Conservation (phyloP, 208 protist species). For the Acanthamoeba triangularis region DNA sequence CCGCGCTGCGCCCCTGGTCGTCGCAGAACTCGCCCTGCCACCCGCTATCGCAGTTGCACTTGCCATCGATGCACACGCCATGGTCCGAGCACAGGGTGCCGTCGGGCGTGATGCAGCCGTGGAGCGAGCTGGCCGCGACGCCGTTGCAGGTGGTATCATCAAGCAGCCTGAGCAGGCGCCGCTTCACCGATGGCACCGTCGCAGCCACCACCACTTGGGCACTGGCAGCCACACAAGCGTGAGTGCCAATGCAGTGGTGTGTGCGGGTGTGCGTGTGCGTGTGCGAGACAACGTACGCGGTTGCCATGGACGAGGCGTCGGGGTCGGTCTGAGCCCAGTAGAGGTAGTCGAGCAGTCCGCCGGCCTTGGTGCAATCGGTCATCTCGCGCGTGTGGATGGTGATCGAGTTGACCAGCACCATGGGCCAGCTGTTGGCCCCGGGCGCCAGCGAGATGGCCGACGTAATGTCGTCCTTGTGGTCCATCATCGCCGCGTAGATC, state of each 20-base stretch:
- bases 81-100: slow-evolving; percentile 23
- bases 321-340: not conserved
- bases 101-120: not conserved
- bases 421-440: not conserved
- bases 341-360: slow-evolving; percentile 27
- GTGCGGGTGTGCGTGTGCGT: too few species aligned
- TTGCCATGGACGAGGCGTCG: not conserved
- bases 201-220: not conserved
- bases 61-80: not conserved
- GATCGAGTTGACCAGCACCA: not conserved
- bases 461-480: not conserved
- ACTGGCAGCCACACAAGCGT: not conserved
- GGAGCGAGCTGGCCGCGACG: not conserved
- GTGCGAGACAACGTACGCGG: not conserved
- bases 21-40: slow-evolving; percentile 7
- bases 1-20: not conserved
- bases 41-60: not conserved
- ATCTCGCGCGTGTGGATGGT: slow-evolving; percentile 11
- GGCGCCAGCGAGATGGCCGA: not conserved
- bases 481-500: not conserved
- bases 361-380: slow-evolving; percentile 33
- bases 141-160: not conserved
- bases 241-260: not conserved
- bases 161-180: not conserved
- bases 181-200: not conserved